These are phyloP conservation scores for Elsinoe batatas DNA, from an alignment of 2,329 filamentous ascomycete genomes.

Conservation along the genomic window DNA sequence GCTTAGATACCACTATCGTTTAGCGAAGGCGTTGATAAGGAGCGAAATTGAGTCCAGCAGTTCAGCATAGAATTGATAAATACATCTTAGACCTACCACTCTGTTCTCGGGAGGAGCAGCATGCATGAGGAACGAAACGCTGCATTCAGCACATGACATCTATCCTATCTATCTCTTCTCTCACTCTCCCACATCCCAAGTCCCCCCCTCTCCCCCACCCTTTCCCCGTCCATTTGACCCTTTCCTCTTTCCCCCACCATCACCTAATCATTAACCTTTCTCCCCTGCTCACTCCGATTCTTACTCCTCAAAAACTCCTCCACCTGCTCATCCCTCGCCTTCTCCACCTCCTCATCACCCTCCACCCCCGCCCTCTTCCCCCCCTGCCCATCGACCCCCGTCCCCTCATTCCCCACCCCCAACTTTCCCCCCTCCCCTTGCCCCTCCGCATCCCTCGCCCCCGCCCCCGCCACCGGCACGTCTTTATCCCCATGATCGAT, in stretches of 20 bases:
- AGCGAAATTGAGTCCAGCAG: too few species aligned
- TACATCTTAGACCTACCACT: too few species aligned
- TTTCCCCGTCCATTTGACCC: neutral
- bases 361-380: conserved; percentile 16
- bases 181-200: too few species aligned
- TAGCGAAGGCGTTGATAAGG: neutral
- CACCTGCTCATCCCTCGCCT: conserved; percentile 23
- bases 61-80: too few species aligned
- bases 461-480: conserved; percentile 19
- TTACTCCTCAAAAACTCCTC: conserved; percentile 30
- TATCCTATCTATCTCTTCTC: neutral
- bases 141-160: neutral
- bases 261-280: conserved; percentile 1
- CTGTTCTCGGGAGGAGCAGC: too few species aligned
- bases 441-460: conserved; percentile 20
- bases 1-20: neutral
- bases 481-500: conserved; percentile 28
- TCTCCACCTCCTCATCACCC: conserved; percentile 25
- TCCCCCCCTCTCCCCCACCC: neutral
- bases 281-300: conserved; percentile 10
- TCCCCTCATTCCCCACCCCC: conserved; percentile 13
- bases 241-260: neutral
- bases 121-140: neutral
- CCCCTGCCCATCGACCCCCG: conserved; percentile 22
- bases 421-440: conserved; percentile 17